Percentiles rank a stretch among this genome's conserved stretches.
These are phyloP conservation scores for Metschnikowia gelsemii DNA, from an alignment of 805 yeast species.

Conservation along the genomic window DNA sequence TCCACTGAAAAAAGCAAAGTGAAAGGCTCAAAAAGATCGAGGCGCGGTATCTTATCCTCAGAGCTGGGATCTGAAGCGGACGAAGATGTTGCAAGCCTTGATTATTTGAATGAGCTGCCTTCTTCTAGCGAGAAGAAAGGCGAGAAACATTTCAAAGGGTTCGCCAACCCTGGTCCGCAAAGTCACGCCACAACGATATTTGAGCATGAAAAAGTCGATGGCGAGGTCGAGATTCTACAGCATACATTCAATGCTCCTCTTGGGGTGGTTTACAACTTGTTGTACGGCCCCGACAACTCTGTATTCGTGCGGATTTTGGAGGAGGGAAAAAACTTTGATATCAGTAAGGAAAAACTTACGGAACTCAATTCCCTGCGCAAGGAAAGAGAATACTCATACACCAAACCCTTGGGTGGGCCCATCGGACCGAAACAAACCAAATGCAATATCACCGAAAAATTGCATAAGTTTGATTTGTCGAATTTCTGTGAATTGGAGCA, in stretches of 20 bases:
- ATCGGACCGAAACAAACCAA: conserved; percentile 93
- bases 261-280: conserved; percentile 66
- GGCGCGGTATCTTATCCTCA: neutral
- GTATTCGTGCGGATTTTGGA: conserved; percentile 40
- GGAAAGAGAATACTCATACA: conserved; percentile 60
- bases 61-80: conserved; percentile 9
- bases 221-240: conserved; percentile 50
- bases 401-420: conserved; percentile 72
- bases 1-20: conserved; percentile 12
- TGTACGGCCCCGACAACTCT: conserved; percentile 62
- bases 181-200: conserved; percentile 58
- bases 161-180: conserved; percentile 59
- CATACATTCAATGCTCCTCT: conserved; percentile 66
- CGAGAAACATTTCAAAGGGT: conserved; percentile 12
- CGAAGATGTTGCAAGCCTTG: conserved; percentile 1
- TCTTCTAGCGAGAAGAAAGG: neutral
- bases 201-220: conserved; percentile 42
- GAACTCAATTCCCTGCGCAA: conserved; percentile 39
- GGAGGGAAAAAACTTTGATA: conserved; percentile 28
- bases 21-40: neutral
- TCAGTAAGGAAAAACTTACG: conserved; percentile 27
- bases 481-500: conserved; percentile 59
- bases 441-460: conserved; percentile 59
- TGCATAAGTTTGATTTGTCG: conserved; percentile 54
- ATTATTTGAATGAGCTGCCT: neutral